A percentile compares a stretch with the other conserved stretches of the same genome.
Conservation (phyloP, 768 basidiomycete species). For the Leccinellum rugosiceps region DNA sequence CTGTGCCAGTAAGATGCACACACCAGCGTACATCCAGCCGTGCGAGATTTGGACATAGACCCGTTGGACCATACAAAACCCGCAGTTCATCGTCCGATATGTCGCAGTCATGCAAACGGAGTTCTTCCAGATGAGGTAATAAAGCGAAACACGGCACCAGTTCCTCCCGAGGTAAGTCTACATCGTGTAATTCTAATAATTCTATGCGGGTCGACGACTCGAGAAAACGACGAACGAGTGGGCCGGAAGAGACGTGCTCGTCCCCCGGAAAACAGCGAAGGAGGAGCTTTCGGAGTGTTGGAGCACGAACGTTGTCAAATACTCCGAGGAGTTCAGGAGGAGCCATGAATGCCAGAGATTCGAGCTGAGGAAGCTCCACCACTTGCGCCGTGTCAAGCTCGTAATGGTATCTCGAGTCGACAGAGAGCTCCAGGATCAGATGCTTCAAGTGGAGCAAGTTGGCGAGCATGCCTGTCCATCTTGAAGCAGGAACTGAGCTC, state of each 20-base stretch:
- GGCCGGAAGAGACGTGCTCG: slow-evolving; percentile 24
- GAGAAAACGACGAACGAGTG: slow-evolving; percentile 30
- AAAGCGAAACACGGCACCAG: slow-evolving; percentile 36
- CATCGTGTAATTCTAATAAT: slow-evolving; percentile 47
- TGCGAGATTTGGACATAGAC: slow-evolving; percentile 45
- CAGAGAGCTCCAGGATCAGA: slow-evolving; percentile 40
- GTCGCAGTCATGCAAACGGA: slow-evolving; percentile 57
- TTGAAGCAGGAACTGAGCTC: slow-evolving; percentile 21
- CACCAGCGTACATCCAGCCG: slow-evolving; percentile 61
- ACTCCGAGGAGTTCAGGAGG: slow-evolving; percentile 29
- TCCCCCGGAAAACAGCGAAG: slow-evolving; percentile 34
- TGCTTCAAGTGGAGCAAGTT: slow-evolving; percentile 38
- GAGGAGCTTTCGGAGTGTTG: slow-evolving; percentile 36
- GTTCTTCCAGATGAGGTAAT: slow-evolving; percentile 42
- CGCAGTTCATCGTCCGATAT: slow-evolving; percentile 46
- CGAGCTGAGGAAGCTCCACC: slow-evolving; percentile 24
- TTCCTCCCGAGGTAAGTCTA: slow-evolving; percentile 39
- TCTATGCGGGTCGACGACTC: slow-evolving; percentile 34
- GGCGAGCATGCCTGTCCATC: slow-evolving; percentile 34
- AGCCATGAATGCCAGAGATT: slow-evolving; percentile 29
- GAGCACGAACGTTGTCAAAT: slow-evolving; percentile 32
- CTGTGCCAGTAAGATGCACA: slow-evolving; percentile 47
- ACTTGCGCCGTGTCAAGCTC: slow-evolving; percentile 9
- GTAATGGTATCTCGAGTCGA: slow-evolving; percentile 24
- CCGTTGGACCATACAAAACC: slow-evolving; percentile 36